Evolutionary conservation across 2,329 filamentous ascomycete genomes (phyloP).

Genomic region (Aspergillus niger): DNA sequence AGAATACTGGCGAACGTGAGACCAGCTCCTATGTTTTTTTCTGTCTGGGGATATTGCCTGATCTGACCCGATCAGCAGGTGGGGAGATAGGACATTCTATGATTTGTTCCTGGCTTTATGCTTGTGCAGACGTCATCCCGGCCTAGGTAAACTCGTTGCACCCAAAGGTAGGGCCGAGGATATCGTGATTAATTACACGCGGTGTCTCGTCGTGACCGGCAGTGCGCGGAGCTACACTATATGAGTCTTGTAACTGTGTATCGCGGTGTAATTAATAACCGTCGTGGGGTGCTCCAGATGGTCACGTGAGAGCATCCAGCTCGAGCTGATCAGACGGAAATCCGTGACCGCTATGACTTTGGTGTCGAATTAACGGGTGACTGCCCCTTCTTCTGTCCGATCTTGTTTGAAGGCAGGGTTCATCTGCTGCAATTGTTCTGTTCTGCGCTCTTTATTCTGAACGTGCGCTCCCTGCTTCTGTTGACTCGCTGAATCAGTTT

Average conservation of each 20-base stretch:
- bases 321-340: conserved; percentile 12
- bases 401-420: conserved; percentile 3
- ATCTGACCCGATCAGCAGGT: conserved; percentile 20
- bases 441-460: background rate
- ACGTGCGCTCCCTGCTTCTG: conserved; percentile 1
- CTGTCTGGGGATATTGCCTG: conserved; percentile 7
- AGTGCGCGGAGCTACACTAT: background rate
- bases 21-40: background rate
- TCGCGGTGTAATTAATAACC: background rate
- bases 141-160: conserved; percentile 6
- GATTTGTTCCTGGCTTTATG: conserved; percentile 2
- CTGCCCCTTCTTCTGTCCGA: conserved; percentile 6
- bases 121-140: conserved; percentile 14
- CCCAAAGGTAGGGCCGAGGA: conserved; percentile 9
- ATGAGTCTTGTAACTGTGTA: background rate
- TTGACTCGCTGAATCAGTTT: background rate
- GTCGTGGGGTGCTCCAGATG: background rate
- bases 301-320: conserved; percentile 20
- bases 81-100: conserved; percentile 17
- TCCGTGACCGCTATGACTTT: conserved; percentile 9
- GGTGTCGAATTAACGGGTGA: conserved; percentile 8
- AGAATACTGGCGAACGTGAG: background rate
- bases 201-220: background rate
- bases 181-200: conserved; percentile 6
- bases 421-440: conserved; percentile 4